Conservation (phyloP, 805 yeast species). For the Dipodascus albidus region DNA sequence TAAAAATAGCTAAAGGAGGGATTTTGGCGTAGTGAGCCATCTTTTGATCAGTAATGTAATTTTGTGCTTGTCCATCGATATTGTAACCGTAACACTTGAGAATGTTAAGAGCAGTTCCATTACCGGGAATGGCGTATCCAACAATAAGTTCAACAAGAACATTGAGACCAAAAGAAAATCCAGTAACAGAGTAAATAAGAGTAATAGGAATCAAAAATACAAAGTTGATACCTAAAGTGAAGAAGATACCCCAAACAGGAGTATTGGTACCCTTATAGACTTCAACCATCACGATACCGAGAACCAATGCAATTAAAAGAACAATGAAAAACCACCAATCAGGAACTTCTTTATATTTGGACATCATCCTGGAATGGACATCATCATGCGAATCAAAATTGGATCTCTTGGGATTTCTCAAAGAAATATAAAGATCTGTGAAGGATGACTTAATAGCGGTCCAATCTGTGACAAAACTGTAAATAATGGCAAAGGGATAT, state of each 20-base stretch:
- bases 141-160: slow-evolving; percentile 53
- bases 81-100: slow-evolving; percentile 32
- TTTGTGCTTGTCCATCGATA: slow-evolving; percentile 52
- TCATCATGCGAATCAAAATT: slow-evolving; percentile 10
- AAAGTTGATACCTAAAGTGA: slow-evolving; percentile 42
- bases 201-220: slow-evolving; percentile 55
- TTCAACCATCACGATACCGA: slow-evolving; percentile 14
- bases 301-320: slow-evolving; percentile 30
- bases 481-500: slow-evolving; percentile 41
- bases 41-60: slow-evolving; percentile 44
- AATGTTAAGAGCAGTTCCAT: slow-evolving; percentile 42
- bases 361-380: slow-evolving; percentile 27
- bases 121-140: slow-evolving; percentile 57
- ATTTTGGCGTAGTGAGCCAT: slow-evolving; percentile 34
- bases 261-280: slow-evolving; percentile 15
- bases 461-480: slow-evolving; percentile 37
- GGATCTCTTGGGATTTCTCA: slow-evolving; percentile 4
- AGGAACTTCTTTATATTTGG: slow-evolving; percentile 49
- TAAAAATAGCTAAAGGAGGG: slow-evolving; percentile 32
- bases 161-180: slow-evolving; percentile 43
- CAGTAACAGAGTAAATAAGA: slow-evolving; percentile 49
- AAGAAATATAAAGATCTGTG: slow-evolving; percentile 8
- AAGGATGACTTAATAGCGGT: slow-evolving; percentile 4
- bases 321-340: slow-evolving; percentile 51
- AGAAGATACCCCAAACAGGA: slow-evolving; percentile 45